Base-by-base conservation (phyloP, 2,329 filamentous ascomycete species). In the Stachybotrys elegans region DNA sequence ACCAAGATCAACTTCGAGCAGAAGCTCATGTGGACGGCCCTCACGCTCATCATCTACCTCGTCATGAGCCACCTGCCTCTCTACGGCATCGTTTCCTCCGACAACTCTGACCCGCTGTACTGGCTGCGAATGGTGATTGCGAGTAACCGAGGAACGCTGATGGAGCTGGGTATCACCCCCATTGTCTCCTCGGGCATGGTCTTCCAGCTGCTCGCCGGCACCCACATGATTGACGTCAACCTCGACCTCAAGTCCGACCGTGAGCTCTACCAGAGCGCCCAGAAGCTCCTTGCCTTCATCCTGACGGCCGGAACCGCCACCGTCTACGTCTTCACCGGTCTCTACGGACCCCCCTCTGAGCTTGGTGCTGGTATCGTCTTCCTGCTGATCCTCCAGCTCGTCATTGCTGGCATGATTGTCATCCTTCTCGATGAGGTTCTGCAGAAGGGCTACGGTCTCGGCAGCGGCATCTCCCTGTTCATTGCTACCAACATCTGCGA, bases 401-500 rank as follows among this genome's bases (percentile, higher is more conserved):
- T 98, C 59, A 84, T 96, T 62, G 93, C 94, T 57, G 94, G 93
- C 61, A 83, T 98, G 72, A 95, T 98, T 64, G 94, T 98, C 71
- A 97, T 98, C 69, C 88, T 98, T 48, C 88, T 98, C 47, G 93
- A 98, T 62, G 93, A 98, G 80, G 85, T 98, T 48, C 86, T 98
- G 60, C 94, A 98, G 76, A 98, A 98, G 83, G 93, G 93, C 57
- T 98, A 98, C 63, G 93, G 93, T 71, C 86, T 98, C 53, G 93
- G 93, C 71, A 95, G 88, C 65, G 93, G 93, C 73, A 98, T 98
- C 68, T 97, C 92, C 39, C 87, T 98, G 53, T 98, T 98, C 81
- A 98, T 98, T 66, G 93, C 93, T 56, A 98, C 93, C 76, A 97
- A 97, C 81, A 97, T 98, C 64, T 98, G 93, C 88, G 93, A 98